Percentiles rank a stretch among this genome's conserved stretches.
phyloP scores from a whole-genome alignment of 1,284 basidiomycete genomes.

The Moesziomyces parantarcticus region DNA sequence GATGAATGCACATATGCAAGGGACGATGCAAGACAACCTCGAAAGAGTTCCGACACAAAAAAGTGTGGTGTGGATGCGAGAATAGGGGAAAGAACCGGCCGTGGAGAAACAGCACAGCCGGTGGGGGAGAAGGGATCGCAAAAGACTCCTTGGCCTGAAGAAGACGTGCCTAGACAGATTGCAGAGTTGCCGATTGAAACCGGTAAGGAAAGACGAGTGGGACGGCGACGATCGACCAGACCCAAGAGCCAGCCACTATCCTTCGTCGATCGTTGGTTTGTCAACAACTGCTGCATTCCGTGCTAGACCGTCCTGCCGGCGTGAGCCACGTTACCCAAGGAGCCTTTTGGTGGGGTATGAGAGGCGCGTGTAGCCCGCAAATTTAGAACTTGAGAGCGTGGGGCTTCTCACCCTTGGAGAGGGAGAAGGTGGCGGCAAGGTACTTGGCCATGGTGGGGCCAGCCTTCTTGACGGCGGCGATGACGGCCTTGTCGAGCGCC shows the following conservation, averaged over 20 bases:
- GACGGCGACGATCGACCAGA: slow-evolving; percentile 23
- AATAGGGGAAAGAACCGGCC: not conserved
- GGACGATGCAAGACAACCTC: slow-evolving; percentile 7
- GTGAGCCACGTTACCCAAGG: not conserved
- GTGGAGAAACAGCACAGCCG: no score
- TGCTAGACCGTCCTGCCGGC: not conserved
- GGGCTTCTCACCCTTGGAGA: slow-evolving; percentile 91
- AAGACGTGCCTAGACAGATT: not conserved
- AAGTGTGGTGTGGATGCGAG: not conserved
- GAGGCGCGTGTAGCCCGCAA: slow-evolving; percentile 2
- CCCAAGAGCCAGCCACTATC: slow-evolving; percentile 17
- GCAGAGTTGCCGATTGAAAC: not conserved
- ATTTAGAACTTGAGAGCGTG: slow-evolving; percentile 85
- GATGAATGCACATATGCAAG: slow-evolving; percentile 13
- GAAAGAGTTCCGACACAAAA: not conserved
- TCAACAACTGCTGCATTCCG: not conserved
- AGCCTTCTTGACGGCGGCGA: slow-evolving; percentile 86
- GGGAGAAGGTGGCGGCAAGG: slow-evolving; percentile 90
- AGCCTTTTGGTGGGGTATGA: slow-evolving; percentile 12
- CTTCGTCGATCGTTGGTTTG: slow-evolving; percentile 5
- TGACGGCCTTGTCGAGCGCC: slow-evolving; percentile 82
- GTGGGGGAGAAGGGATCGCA: no score
- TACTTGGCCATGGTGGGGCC: slow-evolving; percentile 92
- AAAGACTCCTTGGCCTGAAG: not conserved
- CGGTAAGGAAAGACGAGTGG: slow-evolving; percentile 5